Conservation (phyloP, 2,329 filamentous ascomycete genomes). For the Cladophialophora psammophila region DNA sequence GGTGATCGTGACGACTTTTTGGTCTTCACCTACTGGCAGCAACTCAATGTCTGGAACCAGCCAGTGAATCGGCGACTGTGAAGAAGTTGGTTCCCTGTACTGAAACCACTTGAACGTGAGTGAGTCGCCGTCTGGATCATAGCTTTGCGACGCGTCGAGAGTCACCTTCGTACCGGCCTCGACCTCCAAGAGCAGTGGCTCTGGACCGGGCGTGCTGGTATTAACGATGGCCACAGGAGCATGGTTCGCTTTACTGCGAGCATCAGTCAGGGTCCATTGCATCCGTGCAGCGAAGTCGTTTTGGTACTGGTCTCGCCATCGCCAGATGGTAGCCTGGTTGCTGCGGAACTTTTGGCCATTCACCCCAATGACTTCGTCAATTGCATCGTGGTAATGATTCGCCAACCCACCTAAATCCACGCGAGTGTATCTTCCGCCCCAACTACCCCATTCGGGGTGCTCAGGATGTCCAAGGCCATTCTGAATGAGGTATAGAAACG, state of each 20-base stretch:
- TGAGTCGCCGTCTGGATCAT: conserved; percentile 55
- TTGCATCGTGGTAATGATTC: conserved; percentile 44
- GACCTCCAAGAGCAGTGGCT: conserved; percentile 56
- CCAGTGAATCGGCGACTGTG: conserved; percentile 53
- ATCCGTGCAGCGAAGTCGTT: conserved; percentile 60
- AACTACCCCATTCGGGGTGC: conserved; percentile 52
- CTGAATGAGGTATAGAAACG: conserved; percentile 52
- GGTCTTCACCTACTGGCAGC: conserved; percentile 41
- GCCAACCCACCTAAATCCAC: conserved; percentile 35
- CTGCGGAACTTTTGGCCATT: conserved; percentile 45
- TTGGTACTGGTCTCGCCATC: conserved; percentile 62
- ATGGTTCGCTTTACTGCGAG: conserved; percentile 47
- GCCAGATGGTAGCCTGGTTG: conserved; percentile 61
- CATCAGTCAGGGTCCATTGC: conserved; percentile 54
- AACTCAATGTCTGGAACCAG: conserved; percentile 51
- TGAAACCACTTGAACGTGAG: conserved; percentile 61
- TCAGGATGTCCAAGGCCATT: conserved; percentile 52
- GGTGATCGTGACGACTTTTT: conserved; percentile 47
- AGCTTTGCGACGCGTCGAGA: conserved; percentile 53
- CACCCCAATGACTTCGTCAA: conserved; percentile 47
- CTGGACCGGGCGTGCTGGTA: conserved; percentile 55
- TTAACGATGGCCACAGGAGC: conserved; percentile 56
- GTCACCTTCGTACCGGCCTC: conserved; percentile 47
- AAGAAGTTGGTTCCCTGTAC: conserved; percentile 54
- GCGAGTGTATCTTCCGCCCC: conserved; percentile 52